phyloP scores from a whole-genome alignment of 805 yeast species.

The Myxozyma sirexii region DNA sequence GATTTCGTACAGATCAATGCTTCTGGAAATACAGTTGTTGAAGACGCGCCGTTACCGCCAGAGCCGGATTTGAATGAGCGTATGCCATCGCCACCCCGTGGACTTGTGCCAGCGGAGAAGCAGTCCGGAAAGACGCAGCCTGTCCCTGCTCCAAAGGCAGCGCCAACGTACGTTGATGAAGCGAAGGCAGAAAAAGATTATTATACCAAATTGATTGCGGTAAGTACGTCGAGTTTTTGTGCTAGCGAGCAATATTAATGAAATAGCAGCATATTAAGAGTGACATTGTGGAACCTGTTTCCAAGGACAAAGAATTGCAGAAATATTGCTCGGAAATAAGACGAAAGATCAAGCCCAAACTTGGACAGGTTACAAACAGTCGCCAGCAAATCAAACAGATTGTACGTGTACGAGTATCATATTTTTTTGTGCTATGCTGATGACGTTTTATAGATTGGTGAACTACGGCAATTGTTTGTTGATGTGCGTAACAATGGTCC shows the following conservation, averaged over 20 bases:
- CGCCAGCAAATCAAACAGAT: slow-evolving; percentile 54
- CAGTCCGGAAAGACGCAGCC: neutral
- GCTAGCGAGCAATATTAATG: neutral
- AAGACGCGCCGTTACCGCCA: slow-evolving; percentile 6
- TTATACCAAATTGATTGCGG: slow-evolving; percentile 51
- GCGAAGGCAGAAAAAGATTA: slow-evolving; percentile 42
- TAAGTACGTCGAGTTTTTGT: slow-evolving; percentile 39
- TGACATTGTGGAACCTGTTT: slow-evolving; percentile 59
- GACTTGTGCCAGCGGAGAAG: neutral
- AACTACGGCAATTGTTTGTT: slow-evolving; percentile 54
- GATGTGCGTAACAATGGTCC: slow-evolving; percentile 47
- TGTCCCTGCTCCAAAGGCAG: neutral
- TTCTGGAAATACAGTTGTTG: neutral
- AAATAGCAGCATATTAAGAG: slow-evolving; percentile 53
- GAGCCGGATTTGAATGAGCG: slow-evolving; percentile 5
- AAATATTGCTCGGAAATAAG: slow-evolving; percentile 60
- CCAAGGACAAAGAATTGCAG: slow-evolving; percentile 56
- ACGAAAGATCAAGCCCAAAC: slow-evolving; percentile 79
- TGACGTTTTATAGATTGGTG: slow-evolving; percentile 47
- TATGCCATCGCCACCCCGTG: slow-evolving; percentile 2
- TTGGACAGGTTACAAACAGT: slow-evolving; percentile 88
- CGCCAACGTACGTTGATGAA: slow-evolving; percentile 35
- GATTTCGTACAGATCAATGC: neutral
- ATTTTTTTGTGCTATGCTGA: neutral
- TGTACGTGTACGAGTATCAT: slow-evolving; percentile 13